Base-by-base conservation (phyloP, 352 stramenopile species). In the Phytophthora fragariaefolia region DNA sequence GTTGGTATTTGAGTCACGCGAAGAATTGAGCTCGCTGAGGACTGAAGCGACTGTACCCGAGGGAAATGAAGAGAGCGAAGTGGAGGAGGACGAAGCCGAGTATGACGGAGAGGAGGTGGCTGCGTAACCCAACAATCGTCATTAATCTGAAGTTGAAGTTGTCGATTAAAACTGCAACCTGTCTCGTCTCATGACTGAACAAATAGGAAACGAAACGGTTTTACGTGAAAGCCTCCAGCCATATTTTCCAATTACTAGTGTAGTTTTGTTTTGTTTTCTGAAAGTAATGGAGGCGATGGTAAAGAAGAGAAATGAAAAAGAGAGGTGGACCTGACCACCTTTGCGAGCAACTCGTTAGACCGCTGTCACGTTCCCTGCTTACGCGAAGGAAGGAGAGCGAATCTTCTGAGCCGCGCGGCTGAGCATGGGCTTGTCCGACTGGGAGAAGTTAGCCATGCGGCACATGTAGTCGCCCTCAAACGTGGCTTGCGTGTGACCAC, bases 381-480 rank as follows among this genome's bases (percentile, higher is more conserved):
- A 93, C 13, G 85, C 85, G 48, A 93, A 93, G 10, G 85, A 93
- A 57, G 85, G 83, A 63, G 83, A 91, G 74, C 85, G 82, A 53
- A 85, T 77, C 74, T 93, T 93, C 32, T 88, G 68, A 10, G 73
- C 79, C 20, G 74, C 73, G 56, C 81, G 83, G 59, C 76, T 85
- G 12, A 84, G 34, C 32, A 71, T n/a, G 12, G 68, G 60, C 53
- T 76, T 73, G 50, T 89, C 69, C 22, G 80, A 74, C 63, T 85
- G 73, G 42, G 74, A 32, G 68, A 80, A 95, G 69, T 91, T 95
- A 60, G 83, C 87, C 85, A 94, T 95, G 55, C 91, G 73, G 63
- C 84, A 92, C 51, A 92, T 76, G 75, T 94, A 92, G 74, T 95
- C 85, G 30, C 85, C 87, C 46, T 95, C 87, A 47, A 95, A 94